Evolutionary conservation across 2,329 filamentous ascomycete genomes (phyloP), one percentile per base, ranked within the genome.

Genomic region (Aureobasidium sp.): DNA sequence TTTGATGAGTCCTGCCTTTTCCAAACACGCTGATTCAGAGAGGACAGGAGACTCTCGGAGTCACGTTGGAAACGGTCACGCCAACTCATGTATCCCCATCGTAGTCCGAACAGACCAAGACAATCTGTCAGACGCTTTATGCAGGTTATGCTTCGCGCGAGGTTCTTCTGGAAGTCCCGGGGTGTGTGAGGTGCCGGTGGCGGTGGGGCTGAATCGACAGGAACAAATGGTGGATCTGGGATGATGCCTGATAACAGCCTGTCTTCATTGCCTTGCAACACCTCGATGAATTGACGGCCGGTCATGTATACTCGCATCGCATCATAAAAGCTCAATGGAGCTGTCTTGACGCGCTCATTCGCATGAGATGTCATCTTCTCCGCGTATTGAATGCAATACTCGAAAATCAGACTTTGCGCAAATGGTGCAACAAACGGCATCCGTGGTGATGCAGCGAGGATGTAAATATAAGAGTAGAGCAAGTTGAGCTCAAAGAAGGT

Each of bases 381-480:
- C 53, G 94, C 83, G 70, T 94, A 97, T n/a, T 87, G 83, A 67
- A 93, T 85, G 66, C 87, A 87, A 69, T 94, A 87, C 71, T 96
- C 91, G 72, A 96, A 96, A 44, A 96, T 89, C 27, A 96, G 79
- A 34, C 86, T 80, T 64, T 91, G 89, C 41, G 87, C 88, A 71
- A 93, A 91, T 50, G 90, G 84, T 3, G 85, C 87, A 55, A 92
- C 85, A 26, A 83, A 79, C 0, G 90, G 89, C 3, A 89, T 85
- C 50, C 88, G 82, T 1, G 86, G 84, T 39, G 88, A 92, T 0
- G 91, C 90, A 0, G 91, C 91, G 8, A 97, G 82, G 62, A 93
- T 89, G 72, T 97, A 91, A 27, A 96, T 88, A 68, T 91, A 94
- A 70, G 90, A 95, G 77, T 96, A 97, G 51, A 93, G 83, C 46